A percentile compares a stretch with the other conserved stretches of the same genome.
Evolutionary conservation across 1,284 basidiomycete species (phyloP).

Genomic region (Vanrija sp.): DNA sequence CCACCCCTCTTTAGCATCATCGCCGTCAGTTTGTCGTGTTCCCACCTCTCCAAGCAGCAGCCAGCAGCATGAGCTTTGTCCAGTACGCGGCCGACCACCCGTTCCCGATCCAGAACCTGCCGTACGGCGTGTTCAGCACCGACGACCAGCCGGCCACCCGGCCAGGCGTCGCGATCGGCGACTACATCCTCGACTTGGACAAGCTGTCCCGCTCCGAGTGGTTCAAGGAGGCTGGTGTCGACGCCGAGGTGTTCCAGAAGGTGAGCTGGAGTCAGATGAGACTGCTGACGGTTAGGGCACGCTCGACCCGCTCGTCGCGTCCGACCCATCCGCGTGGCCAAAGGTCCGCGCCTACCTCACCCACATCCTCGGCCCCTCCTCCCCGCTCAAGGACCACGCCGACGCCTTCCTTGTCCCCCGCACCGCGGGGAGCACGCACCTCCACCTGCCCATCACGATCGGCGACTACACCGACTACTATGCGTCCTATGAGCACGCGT

Average conservation of each 20-base stretch:
- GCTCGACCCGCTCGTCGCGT: conserved; percentile 11
- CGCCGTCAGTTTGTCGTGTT: too few species aligned
- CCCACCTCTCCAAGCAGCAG: neutral
- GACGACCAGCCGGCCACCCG: neutral
- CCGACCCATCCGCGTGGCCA: conserved; percentile 12
- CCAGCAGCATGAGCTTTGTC: conserved; percentile 7
- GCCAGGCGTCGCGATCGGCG: conserved; percentile 19
- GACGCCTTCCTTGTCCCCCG: conserved; percentile 8
- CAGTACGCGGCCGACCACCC: conserved; percentile 10
- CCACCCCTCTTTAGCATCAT: too few species aligned
- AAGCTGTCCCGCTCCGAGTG: conserved; percentile 7
- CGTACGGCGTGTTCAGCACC: conserved; percentile 17
- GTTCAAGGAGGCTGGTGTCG: conserved; percentile 2
- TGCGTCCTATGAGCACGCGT: conserved; percentile 22
- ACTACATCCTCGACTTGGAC: conserved; percentile 18
- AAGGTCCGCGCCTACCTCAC: conserved; percentile 12
- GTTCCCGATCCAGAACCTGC: conserved; percentile 22
- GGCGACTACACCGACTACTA: conserved; percentile 25
- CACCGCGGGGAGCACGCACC: neutral
- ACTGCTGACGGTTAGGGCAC: conserved; percentile 3
- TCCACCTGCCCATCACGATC: conserved; percentile 17
- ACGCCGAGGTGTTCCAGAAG: conserved; percentile 15
- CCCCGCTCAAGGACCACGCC: conserved; percentile 6
- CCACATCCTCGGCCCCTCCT: conserved; percentile 6
- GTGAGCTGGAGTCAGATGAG: neutral